Percentiles rank a stretch among this genome's conserved stretches.
phyloP scores from a whole-genome alignment of 805 yeast species.

The Ogataea parapolymorpha region DNA sequence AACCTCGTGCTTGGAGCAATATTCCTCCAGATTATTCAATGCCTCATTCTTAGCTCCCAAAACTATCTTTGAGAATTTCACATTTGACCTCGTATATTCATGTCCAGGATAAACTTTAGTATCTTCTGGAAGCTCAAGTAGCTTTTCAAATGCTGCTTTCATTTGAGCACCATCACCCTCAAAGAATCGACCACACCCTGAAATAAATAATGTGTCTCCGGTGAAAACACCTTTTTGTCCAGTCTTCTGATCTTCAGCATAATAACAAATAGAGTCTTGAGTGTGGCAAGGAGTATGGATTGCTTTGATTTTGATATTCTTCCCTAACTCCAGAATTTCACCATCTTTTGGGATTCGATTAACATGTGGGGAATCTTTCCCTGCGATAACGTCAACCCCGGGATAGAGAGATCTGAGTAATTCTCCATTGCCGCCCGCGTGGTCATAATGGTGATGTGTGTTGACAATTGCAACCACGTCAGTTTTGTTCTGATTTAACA shows the following conservation, averaged over 20 bases:
- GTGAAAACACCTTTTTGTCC: conserved; percentile 78
- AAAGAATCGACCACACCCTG: conserved; percentile 96
- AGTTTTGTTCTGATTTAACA: conserved; percentile 32
- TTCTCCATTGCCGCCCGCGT: conserved; percentile 76
- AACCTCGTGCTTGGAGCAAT: conserved; percentile 51
- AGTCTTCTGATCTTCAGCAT: conserved; percentile 59
- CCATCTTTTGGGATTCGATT: conserved; percentile 65
- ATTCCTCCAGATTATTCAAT: conserved; percentile 51
- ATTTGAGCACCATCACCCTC: conserved; percentile 86
- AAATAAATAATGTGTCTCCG: conserved; percentile 91
- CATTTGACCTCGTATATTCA: conserved; percentile 86
- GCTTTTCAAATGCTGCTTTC: conserved; percentile 62
- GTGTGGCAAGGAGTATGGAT: conserved; percentile 98
- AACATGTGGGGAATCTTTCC: conserved; percentile 74
- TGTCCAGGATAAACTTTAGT: conserved; percentile 91
- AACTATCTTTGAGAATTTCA: conserved; percentile 69
- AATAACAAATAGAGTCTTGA: conserved; percentile 91
- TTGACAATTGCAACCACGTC: conserved; percentile 77
- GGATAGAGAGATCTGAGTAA: conserved; percentile 34
- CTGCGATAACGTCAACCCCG: conserved; percentile 71
- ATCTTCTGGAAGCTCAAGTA: conserved; percentile 61
- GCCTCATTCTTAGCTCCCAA: conserved; percentile 47
- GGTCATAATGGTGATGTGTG: conserved; percentile 97
- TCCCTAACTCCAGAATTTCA: conserved; percentile 62
- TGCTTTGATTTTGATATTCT: conserved; percentile 63